Conservation (phyloP, 108 stramenopile species). For the Parietichytrium sp. region DNA sequence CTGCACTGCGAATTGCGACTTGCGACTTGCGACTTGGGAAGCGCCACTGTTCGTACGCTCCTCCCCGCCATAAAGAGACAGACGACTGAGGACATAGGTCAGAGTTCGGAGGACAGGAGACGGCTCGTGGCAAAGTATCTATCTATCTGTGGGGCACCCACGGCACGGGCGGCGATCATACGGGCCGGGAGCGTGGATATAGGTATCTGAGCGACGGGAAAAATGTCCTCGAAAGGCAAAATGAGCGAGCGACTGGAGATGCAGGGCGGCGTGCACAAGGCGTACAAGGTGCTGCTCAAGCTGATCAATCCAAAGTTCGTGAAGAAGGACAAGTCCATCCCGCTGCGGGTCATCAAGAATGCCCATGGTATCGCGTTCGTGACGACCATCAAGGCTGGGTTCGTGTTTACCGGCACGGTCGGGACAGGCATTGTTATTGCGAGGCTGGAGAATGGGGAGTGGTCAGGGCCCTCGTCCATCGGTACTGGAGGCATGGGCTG, state of each 20-base stretch:
- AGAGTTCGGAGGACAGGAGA: no score
- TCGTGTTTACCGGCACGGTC: conserved; percentile 66
- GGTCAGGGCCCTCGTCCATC: conserved; percentile 83
- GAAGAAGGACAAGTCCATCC: conserved; percentile 51
- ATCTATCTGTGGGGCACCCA: no score
- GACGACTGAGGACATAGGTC: no score
- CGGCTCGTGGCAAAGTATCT: no score
- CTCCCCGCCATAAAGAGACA: no score
- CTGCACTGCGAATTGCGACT: no score
- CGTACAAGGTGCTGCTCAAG: conserved; percentile 39
- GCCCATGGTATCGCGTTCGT: conserved; percentile 74
- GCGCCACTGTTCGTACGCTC: no score
- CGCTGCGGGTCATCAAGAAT: conserved; percentile 66
- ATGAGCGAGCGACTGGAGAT: conserved; percentile 27
- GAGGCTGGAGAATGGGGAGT: conserved; percentile 54
- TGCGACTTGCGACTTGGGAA: no score
- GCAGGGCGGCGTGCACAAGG: background rate
- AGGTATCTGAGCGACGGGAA: no score
- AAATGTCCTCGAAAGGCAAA: conserved; percentile 24
- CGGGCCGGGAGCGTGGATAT: no score
- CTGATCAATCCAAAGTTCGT: conserved; percentile 12
- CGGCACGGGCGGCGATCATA: no score
- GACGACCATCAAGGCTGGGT: conserved; percentile 73
- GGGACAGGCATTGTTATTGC: conserved; percentile 74
- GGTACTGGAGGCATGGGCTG: conserved; percentile 76